Percentiles rank a stretch among this genome's conserved stretches.
Evolutionary conservation across 805 yeast species (phyloP).

Genomic region (Nakazawaea ishiwadae): DNA sequence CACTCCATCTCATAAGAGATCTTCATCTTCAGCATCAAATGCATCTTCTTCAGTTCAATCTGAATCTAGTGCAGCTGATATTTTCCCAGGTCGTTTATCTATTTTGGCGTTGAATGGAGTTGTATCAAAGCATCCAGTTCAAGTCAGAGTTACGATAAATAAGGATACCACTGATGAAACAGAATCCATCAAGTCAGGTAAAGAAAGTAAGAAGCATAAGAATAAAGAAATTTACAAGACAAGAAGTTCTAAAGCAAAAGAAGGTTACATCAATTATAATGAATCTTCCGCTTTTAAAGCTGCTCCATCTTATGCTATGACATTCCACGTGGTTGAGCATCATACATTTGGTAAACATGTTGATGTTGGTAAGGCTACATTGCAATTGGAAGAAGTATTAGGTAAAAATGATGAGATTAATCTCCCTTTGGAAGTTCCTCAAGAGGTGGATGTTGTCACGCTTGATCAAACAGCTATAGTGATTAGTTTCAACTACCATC

Average conservation of each 20-base stretch:
- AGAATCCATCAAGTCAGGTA: conserved; percentile 4
- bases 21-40: conserved; percentile 27
- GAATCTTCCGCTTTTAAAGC: conserved; percentile 70
- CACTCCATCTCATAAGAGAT: conserved; percentile 12
- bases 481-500: conserved; percentile 34
- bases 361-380: conserved; percentile 55
- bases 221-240: conserved; percentile 64
- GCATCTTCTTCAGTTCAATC: conserved; percentile 26
- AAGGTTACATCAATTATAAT: conserved; percentile 47
- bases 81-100: conserved; percentile 51
- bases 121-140: conserved; percentile 25
- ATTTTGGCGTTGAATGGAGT: conserved; percentile 33
- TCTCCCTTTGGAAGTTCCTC: conserved; percentile 34
- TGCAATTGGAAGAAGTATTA: conserved; percentile 46
- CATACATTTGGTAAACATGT: conserved; percentile 70
- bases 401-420: conserved; percentile 39
- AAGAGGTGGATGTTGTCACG: conserved; percentile 14
- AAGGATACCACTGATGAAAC: conserved; percentile 26
- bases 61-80: conserved; percentile 24
- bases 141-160: conserved; percentile 50
- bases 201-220: conserved; percentile 22
- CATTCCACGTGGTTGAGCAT: conserved; percentile 58
- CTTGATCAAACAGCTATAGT: background rate
- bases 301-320: conserved; percentile 51
- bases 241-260: conserved; percentile 45